Evolutionary conservation across 129 eudicot species (phyloP).

Genomic region (Rutidosis leptorrhynchoides): DNA sequence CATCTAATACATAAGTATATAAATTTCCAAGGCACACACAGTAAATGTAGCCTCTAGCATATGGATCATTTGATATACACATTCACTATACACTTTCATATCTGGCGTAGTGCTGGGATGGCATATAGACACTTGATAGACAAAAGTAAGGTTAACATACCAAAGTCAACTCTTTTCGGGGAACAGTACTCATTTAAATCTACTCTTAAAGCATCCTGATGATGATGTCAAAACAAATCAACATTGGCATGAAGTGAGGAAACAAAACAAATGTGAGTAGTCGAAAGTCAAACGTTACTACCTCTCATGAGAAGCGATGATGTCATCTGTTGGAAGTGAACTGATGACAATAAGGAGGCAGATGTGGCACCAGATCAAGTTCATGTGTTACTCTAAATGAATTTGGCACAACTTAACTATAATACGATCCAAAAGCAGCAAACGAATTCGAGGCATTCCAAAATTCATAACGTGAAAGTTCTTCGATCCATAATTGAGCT

Average conservation of each 20-base stretch:
- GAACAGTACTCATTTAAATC: too few species aligned
- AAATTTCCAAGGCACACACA: too few species aligned
- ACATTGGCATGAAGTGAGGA: neutral
- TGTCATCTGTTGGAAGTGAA: slow-evolving; percentile 77
- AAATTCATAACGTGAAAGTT: slow-evolving; percentile 77
- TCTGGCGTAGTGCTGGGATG: too few species aligned
- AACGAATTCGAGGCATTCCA: slow-evolving; percentile 96
- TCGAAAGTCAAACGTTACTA: slow-evolving; percentile 34
- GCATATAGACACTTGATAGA: too few species aligned
- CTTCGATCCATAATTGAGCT: slow-evolving; percentile 60
- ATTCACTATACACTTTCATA: too few species aligned
- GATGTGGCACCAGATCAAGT: slow-evolving; percentile 87
- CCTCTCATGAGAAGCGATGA: slow-evolving; percentile 96
- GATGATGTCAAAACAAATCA: too few species aligned
- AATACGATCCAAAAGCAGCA: slow-evolving; percentile 83
- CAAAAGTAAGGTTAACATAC: too few species aligned
- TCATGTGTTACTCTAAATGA: slow-evolving; percentile 81
- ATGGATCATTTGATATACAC: too few species aligned
- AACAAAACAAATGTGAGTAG: slow-evolving; percentile 2
- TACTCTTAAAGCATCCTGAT: too few species aligned
- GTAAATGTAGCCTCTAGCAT: too few species aligned
- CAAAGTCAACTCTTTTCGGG: too few species aligned
- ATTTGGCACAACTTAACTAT: slow-evolving; percentile 61
- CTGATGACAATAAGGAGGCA: slow-evolving; percentile 89
- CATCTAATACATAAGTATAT: too few species aligned